Conservation (phyloP, 176 grass and related monocot genomes). For the Juncus effusus region DNA sequence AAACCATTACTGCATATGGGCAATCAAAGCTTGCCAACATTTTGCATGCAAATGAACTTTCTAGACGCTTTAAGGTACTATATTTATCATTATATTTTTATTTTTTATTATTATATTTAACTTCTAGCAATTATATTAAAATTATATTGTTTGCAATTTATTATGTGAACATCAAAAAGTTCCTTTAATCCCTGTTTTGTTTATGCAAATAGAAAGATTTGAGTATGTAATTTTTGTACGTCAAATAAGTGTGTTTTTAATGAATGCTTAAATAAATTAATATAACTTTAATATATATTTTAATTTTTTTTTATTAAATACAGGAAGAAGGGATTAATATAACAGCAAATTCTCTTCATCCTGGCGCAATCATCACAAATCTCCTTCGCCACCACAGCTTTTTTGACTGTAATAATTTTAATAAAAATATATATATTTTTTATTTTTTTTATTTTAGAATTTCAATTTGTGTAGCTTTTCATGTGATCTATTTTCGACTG, state of each 20-base stretch:
- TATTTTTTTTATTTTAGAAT: background rate
- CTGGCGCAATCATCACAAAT: constrained; percentile 86
- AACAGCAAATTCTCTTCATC: constrained; percentile 97
- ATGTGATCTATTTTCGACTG: background rate
- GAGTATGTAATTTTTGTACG: too few relatives aligned
- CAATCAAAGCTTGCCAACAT: constrained; percentile 93
- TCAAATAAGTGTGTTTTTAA: background rate
- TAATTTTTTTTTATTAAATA: constrained; percentile 13
- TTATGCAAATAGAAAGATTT: too few relatives aligned
- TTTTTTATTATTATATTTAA: too few relatives aligned
- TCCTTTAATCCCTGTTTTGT: too few relatives aligned
- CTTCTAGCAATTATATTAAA: too few relatives aligned
- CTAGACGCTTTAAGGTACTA: constrained; percentile 65
- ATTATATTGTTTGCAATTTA: too few relatives aligned
- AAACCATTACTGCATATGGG: constrained; percentile 62
- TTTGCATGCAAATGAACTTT: constrained; percentile 85
- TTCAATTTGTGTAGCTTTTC: background rate
- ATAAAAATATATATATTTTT: too few relatives aligned
- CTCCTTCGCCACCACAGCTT: constrained; percentile 91
- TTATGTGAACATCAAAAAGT: too few relatives aligned
- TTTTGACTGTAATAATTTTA: constrained; percentile 60
- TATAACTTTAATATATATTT: constrained; percentile 4
- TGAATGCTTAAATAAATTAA: background rate
- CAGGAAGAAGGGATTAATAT: constrained; percentile 83
- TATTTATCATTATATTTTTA: too few relatives aligned